Evolutionary conservation across 495 filamentous ascomycete genomes (phyloP), one percentile per base, ranked within the genome.

Genomic region (Lichenothelia convexa): DNA sequence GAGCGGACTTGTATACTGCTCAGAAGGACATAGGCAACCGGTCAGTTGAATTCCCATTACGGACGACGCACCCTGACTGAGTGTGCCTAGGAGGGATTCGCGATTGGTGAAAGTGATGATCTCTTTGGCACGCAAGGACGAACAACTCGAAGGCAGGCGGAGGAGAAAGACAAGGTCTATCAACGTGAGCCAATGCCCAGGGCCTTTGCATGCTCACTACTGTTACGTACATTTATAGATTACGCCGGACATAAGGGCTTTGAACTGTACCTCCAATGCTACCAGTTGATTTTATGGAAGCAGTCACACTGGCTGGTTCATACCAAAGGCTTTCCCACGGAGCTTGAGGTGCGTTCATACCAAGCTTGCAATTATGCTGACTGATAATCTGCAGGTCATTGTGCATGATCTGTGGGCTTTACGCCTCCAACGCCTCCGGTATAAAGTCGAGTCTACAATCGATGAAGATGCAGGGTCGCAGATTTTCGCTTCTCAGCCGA

Each of bases 261-360:
- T 36, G 69, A 78, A 41, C 65, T 93, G n/a, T 93, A 75, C 54
- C 58, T 97, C 24, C 75, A 87, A 51, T 75, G 68, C 45, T 72
- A 82, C 36, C 89, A 95, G 55, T 57, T 94, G n/a, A 70, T 97
- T 20, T 57, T 87, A 1, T 70, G 74, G 60, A 79, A 81, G 52
- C 80, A 86, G 61, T 65, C 69, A 34, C 52, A 70, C 48, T 73
- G 63, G 45, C 53, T 85, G 30, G 58, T 83, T 6, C 58, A 70
- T 21, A 54, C 61, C 6, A 70, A 70, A 48, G 63, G 66, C 1
- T 70, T 81, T 42, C 74, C 78, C 17, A 53, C 59, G 33, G 64
- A 78, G 43, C 54, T 80, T 9, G 77, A 81, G 64, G 73, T 74
- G 24, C 9, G 24, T 29, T 29, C 9, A 9, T 9, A 29, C 9